Evolutionary conservation across 2,329 filamentous ascomycete species (phyloP).

Genomic region (Lachnellula suecica): DNA sequence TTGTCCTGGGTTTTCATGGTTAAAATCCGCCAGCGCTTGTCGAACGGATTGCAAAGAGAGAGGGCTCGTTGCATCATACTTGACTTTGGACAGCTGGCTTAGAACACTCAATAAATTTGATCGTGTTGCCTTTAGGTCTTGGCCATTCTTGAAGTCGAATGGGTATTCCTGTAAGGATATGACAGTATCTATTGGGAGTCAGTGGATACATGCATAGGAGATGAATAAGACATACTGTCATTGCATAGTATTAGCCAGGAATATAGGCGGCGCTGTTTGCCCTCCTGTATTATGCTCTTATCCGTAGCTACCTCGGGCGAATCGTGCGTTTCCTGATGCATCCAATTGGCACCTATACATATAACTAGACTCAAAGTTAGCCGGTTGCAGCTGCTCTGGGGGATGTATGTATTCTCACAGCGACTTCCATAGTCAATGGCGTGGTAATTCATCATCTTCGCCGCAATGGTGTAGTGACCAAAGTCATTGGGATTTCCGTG

Average conservation of each 20-base stretch:
- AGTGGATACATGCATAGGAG: neutral
- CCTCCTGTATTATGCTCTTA: constrained; percentile 36
- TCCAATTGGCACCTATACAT: constrained; percentile 71
- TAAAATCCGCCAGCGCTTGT: constrained; percentile 28
- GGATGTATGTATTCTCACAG: constrained; percentile 44
- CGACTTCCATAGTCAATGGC: constrained; percentile 67
- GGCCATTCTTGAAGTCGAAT: constrained; percentile 27
- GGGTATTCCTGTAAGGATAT: constrained; percentile 67
- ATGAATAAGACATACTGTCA: constrained; percentile 47
- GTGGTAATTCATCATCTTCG: constrained; percentile 74
- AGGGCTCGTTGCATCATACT: constrained; percentile 33
- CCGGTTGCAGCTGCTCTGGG: neutral
- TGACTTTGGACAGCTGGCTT: constrained; percentile 55
- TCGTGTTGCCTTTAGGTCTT: constrained; percentile 38
- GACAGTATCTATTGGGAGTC: constrained; percentile 54
- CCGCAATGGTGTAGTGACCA: constrained; percentile 51
- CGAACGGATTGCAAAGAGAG: constrained; percentile 32
- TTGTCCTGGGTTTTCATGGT: constrained; percentile 29
- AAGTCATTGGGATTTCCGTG: constrained; percentile 1
- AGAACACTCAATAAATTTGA: constrained; percentile 62
- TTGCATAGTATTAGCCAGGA: constrained; percentile 70
- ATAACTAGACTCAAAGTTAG: constrained; percentile 47
- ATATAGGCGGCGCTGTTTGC: constrained; percentile 54
- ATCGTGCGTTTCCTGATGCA: constrained; percentile 37
- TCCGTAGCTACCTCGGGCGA: constrained; percentile 33